Base-by-base conservation (phyloP, 164 flowering plant genomes). In the Echeveria elegans region DNA sequence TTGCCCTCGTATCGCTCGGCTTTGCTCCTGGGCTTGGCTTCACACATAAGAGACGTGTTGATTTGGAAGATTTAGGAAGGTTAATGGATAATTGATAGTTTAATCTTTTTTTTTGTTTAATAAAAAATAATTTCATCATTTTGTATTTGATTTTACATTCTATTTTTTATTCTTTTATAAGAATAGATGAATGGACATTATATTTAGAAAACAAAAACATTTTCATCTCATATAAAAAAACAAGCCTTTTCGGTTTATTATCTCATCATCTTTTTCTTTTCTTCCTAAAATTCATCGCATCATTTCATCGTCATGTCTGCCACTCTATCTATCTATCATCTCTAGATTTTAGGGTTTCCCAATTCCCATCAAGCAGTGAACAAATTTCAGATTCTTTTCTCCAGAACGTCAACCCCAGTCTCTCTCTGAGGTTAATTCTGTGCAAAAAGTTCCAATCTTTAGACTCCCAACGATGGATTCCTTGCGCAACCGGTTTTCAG, bases 401-500 rank as follows among this genome's bases (percentile, higher is more conserved):
- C n/a, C 16, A 1, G 15, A 53, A 9, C 60, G 6, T 3, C 31
- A 26, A 53, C 60, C 60, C 60, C 7, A 28, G 10, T 7, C 45
- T 8, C 45, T 40, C 45, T 40, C 14, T 11, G n/a, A n/a, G n/a
- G n/a, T n/a, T 53, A 4, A 7, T 26, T 53, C 28, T 26, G 19
- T 26, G 32, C 19, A 28, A 11, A 56, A 28, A 56, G 61, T 56
- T 56, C 12, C 32, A 12, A 28, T 29, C 61, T 56, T 56, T 56
- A 15, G 32, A 56, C n/a, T 28, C 26, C 9, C 18, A 56, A 56
- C 32, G 32, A 56, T 56, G 61, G 61, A 56, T 56, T 56, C 18
- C 32, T 56, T 32, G 61, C 61, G 61, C 31, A 56, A 56, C 61
- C 31, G 61, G 61, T 18, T 19, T 16, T 56, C 61, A 56, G 61